A percentile compares a stretch with the other conserved stretches of the same genome.
These are phyloP conservation scores for Keithomyces neogunnii DNA, from an alignment of 2,329 filamentous ascomycete species.

Conservation along the genomic window DNA sequence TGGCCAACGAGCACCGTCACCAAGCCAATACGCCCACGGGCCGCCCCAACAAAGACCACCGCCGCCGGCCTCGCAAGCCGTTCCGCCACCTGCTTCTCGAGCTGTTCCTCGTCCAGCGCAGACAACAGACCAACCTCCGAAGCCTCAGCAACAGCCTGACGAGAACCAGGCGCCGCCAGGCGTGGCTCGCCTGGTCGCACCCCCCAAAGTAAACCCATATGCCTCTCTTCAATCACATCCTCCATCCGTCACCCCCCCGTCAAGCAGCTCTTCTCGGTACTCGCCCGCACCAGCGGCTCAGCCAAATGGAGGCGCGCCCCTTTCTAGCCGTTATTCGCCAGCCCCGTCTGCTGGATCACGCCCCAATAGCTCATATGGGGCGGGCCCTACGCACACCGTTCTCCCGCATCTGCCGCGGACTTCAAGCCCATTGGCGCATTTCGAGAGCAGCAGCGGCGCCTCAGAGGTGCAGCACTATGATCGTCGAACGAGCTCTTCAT, in stretches of 20 bases:
- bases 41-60: constrained; percentile 1
- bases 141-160: constrained; percentile 10
- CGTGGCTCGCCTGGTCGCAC: constrained; percentile 39
- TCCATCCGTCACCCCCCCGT: constrained; percentile 23
- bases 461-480: constrained; percentile 35
- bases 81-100: constrained; percentile 17
- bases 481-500: constrained; percentile 42
- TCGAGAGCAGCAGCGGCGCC: constrained; percentile 43
- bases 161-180: constrained; percentile 11
- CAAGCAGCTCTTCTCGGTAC: constrained; percentile 41
- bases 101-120: constrained; percentile 13
- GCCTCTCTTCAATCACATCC: constrained; percentile 32
- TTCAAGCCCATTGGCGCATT: constrained; percentile 58
- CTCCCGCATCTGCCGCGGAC: constrained; percentile 55
- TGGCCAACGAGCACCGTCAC: constrained; percentile 34
- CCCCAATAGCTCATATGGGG: constrained; percentile 32
- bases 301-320: constrained; percentile 24
- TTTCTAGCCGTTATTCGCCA: constrained; percentile 45
- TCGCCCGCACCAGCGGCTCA: constrained; percentile 48
- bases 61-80: constrained; percentile 20
- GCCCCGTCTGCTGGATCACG: constrained; percentile 31
- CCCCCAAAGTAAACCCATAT: constrained; percentile 45
- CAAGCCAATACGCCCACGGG: constrained; percentile 16
- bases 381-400: constrained; percentile 31
- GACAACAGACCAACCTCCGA: constrained; percentile 12